A percentile compares a stretch with the other conserved stretches of the same genome.
Evolutionary conservation across 306 rosid genomes (phyloP).

Genomic region (Rosa rugosa): DNA sequence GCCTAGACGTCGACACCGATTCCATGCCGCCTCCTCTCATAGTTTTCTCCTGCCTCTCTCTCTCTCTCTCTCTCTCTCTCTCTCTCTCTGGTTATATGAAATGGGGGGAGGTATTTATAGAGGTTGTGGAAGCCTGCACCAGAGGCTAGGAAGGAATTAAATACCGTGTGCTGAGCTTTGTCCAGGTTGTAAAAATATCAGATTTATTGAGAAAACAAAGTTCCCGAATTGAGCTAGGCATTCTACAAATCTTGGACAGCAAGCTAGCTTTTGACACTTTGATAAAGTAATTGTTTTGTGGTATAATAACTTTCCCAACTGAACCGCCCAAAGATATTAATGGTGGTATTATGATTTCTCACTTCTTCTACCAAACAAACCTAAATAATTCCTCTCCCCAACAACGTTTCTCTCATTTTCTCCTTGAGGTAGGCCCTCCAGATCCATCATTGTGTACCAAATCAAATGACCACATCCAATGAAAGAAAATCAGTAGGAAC

Average conservation of each 20-base stretch:
- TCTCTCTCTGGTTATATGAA: background rate
- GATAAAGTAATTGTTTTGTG: background rate
- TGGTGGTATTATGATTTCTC: conserved; percentile 1
- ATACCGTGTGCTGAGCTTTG: background rate
- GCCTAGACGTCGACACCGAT: conserved; percentile 12
- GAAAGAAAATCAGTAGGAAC: background rate
- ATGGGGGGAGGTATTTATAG: conserved; percentile 9
- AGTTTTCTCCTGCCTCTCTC: background rate
- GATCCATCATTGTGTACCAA: background rate
- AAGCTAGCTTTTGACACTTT: background rate
- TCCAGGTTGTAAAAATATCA: background rate
- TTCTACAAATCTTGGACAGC: background rate
- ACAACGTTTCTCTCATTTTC: background rate
- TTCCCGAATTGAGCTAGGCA: background rate
- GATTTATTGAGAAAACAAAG: conserved; percentile 21
- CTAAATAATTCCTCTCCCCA: conserved; percentile 22
- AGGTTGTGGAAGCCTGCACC: background rate
- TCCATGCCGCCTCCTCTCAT: conserved; percentile 28
- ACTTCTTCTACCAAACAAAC: conserved; percentile 13
- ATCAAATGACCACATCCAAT: background rate
- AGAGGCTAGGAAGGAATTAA: background rate
- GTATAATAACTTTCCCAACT: background rate
- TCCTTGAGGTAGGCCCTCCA: conserved; percentile 18
- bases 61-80: background rate
- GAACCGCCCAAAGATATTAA: background rate